These are phyloP conservation scores for Aspergillus sp. DNA, from an alignment of 2,329 filamentous ascomycete species.

Conservation along the genomic window DNA sequence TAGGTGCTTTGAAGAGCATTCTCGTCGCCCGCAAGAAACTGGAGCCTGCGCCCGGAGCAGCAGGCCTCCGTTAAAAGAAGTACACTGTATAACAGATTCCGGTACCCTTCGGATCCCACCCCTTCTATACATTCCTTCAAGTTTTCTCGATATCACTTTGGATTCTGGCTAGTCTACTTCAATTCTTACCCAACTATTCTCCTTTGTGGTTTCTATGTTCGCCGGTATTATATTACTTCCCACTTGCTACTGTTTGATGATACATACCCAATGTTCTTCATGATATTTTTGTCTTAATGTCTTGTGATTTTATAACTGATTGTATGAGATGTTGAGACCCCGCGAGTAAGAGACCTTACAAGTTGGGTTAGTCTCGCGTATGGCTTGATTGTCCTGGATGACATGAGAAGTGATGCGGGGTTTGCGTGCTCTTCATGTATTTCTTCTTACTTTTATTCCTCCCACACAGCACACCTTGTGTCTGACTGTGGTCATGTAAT, in stretches of 20 bases:
- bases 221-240: background rate
- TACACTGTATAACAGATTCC: background rate
- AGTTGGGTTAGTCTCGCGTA: background rate
- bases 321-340: slow-evolving; percentile 1
- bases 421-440: background rate
- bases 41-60: slow-evolving; percentile 23
- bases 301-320: background rate
- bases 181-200: background rate
- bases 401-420: background rate
- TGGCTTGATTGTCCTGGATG: background rate
- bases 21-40: slow-evolving; percentile 40
- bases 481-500: background rate
- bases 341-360: background rate
- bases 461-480: background rate
- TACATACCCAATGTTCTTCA: slow-evolving; percentile 22
- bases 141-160: background rate
- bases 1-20: slow-evolving; percentile 85
- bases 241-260: slow-evolving; percentile 13
- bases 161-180: slow-evolving; percentile 2
- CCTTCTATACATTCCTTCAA: background rate
- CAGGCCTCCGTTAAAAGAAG: slow-evolving; percentile 8
- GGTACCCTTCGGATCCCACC: background rate
- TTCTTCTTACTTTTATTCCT: background rate
- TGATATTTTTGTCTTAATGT: slow-evolving; percentile 16
- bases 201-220: background rate